A percentile compares a stretch with the other conserved stretches of the same genome.
phyloP scores from a whole-genome alignment of 257 asterid species.

The Apocynum venetum region DNA sequence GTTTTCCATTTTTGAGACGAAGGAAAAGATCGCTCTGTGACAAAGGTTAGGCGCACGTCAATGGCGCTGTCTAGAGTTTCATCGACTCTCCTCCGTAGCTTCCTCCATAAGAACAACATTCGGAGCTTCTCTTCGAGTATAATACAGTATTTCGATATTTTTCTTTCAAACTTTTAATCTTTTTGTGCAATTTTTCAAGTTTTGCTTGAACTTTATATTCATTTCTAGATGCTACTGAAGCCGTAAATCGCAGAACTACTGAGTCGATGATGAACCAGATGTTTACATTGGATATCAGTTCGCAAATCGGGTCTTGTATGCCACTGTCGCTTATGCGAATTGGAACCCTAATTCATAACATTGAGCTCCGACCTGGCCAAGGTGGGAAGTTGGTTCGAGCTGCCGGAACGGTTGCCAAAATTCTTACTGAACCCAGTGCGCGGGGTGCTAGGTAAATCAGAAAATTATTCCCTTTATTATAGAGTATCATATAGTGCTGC shows the following conservation, averaged over 20 bases:
- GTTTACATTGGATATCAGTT: conserved; percentile 19
- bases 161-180: not conserved
- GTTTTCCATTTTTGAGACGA: not conserved
- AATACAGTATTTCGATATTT: not conserved
- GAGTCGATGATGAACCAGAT: conserved; percentile 9
- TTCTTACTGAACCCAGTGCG: conserved; percentile 67
- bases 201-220: not conserved
- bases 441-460: conserved; percentile 42
- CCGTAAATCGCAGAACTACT: not conserved
- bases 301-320: conserved; percentile 27
- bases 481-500: not conserved
- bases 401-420: conserved; percentile 65
- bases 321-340: conserved; percentile 39
- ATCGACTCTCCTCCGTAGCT: not conserved
- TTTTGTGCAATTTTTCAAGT: not conserved
- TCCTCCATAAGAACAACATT: not conserved
- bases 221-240: conserved; percentile 8
- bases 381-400: conserved; percentile 76
- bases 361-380: conserved; percentile 91
- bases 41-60: not conserved
- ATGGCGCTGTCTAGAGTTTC: not conserved
- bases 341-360: conserved; percentile 68
- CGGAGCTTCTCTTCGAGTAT: conserved; percentile 3
- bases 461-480: not conserved
- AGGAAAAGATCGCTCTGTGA: not conserved